Conservation (phyloP, 1,284 basidiomycete species). For the Rhodotorula sp. region DNA sequence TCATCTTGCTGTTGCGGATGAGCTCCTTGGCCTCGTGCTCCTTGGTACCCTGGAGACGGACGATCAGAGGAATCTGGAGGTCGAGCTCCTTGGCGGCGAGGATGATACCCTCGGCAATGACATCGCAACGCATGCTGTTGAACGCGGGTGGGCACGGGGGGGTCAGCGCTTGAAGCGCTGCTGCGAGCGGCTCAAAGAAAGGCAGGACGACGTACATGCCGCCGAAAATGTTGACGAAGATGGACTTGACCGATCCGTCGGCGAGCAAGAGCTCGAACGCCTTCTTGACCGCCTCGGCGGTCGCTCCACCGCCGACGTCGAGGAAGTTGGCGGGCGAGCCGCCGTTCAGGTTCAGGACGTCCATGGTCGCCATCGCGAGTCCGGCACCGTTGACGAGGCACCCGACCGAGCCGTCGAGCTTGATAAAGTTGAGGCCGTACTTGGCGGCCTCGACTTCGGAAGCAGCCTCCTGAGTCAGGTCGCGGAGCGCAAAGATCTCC, state of each 20-base stretch:
- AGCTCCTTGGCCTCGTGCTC: constrained; percentile 92
- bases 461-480: constrained; percentile 92
- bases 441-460: constrained; percentile 75
- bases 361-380: constrained; percentile 99
- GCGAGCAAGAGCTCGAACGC: constrained; percentile 93
- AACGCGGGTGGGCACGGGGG: background rate
- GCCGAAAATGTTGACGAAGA: constrained; percentile 81
- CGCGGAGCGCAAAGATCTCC: constrained; percentile 85
- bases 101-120: constrained; percentile 75
- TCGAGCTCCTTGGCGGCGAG: constrained; percentile 91
- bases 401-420: constrained; percentile 96
- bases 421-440: constrained; percentile 97
- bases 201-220: constrained; percentile 43
- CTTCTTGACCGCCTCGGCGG: constrained; percentile 98
- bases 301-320: constrained; percentile 94
- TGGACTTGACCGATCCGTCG: constrained; percentile 92
- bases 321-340: constrained; percentile 98
- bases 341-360: constrained; percentile 91
- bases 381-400: constrained; percentile 99
- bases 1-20: constrained; percentile 57
- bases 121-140: constrained; percentile 95
- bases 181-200: constrained; percentile 63
- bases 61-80: constrained; percentile 83
- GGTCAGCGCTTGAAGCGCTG: background rate
- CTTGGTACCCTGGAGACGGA: constrained; percentile 95